phyloP scores from a whole-genome alignment of 129 eudicot species.

The Cynara cardunculus region DNA sequence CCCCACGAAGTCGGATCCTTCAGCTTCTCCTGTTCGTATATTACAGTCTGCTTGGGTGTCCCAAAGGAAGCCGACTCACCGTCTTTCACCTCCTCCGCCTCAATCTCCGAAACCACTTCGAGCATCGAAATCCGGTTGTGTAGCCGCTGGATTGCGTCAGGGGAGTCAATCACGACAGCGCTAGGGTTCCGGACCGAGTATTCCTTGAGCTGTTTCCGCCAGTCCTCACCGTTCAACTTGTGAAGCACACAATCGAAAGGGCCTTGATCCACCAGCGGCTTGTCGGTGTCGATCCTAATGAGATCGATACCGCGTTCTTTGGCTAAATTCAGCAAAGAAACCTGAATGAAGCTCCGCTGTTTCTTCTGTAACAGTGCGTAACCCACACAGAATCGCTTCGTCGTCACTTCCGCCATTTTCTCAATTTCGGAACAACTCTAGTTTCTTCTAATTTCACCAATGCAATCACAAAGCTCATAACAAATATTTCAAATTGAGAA shows the following conservation, averaged over 20 bases:
- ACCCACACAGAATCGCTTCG: conserved; percentile 49
- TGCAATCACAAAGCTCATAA: conserved; percentile 13
- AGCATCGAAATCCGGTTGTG: conserved; percentile 78
- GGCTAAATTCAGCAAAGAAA: conserved; percentile 44
- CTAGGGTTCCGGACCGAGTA: conserved; percentile 40
- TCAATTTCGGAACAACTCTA: neutral
- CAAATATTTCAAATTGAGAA: neutral
- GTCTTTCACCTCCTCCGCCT: conserved; percentile 7
- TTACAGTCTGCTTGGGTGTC: conserved; percentile 59
- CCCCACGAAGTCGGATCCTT: conserved; percentile 23
- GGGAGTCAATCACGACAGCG: conserved; percentile 50
- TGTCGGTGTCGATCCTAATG: conserved; percentile 47
- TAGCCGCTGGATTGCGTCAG: conserved; percentile 58
- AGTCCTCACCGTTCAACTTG: conserved; percentile 57
- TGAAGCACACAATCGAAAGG: conserved; percentile 80
- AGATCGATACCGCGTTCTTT: conserved; percentile 56
- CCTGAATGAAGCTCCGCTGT: conserved; percentile 55
- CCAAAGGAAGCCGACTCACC: conserved; percentile 42
- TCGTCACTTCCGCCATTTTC: conserved; percentile 5
- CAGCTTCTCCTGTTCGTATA: conserved; percentile 38
- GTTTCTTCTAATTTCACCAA: conserved; percentile 1
- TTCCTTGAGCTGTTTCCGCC: conserved; percentile 53
- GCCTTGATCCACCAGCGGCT: conserved; percentile 59
- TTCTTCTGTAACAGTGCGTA: conserved; percentile 77
- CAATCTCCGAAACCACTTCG: conserved; percentile 49